Evolutionary conservation across 1,284 basidiomycete genomes (phyloP).

Genomic region (Ceratobasidium sp.): DNA sequence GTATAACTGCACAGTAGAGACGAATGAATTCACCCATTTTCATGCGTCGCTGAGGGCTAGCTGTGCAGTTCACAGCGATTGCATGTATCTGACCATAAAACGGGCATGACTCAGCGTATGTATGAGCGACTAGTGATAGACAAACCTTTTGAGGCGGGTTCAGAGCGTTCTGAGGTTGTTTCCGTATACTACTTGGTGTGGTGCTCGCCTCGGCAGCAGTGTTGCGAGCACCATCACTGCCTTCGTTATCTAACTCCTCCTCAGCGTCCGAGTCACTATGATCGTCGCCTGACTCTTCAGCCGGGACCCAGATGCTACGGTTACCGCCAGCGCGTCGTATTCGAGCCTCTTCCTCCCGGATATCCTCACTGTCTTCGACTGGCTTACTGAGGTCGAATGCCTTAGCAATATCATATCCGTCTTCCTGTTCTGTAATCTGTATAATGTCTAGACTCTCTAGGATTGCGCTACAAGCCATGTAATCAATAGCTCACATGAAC

Average conservation of each 20-base stretch:
- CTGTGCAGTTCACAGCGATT: conserved; percentile 6
- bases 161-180: not conserved
- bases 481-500: not conserved
- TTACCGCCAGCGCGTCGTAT: not conserved
- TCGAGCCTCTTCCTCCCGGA: conserved; percentile 8
- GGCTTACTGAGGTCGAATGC: conserved; percentile 1
- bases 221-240: not conserved
- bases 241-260: not conserved
- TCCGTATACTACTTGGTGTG: not conserved
- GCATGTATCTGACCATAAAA: not conserved
- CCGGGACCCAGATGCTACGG: not conserved
- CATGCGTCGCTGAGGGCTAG: not conserved
- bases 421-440: not conserved
- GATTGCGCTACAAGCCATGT: not conserved
- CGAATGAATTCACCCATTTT: not conserved
- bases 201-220: not conserved
- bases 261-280: not conserved
- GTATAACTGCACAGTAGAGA: not conserved
- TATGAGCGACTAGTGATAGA: not conserved
- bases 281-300: not conserved
- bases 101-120: not conserved
- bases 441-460: not conserved
- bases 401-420: not conserved
- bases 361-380: not conserved
- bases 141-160: not conserved